Base-by-base conservation (phyloP, 257 asterid genomes). In the Solanum dulcamara region DNA sequence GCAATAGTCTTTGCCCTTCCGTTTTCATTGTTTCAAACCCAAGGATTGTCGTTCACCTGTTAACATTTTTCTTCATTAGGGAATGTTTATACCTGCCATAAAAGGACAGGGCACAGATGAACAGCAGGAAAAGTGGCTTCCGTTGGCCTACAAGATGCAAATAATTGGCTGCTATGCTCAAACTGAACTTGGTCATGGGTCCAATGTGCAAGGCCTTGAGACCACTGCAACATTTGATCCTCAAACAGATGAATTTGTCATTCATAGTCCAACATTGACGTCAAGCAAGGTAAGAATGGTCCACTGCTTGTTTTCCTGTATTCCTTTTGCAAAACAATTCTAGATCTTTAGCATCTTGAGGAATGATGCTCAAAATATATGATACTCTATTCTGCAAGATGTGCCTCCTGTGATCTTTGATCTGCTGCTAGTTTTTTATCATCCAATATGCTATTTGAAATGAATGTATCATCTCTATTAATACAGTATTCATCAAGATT, bases 101-200 rank as follows among this genome's bases (percentile, higher is more conserved):
- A 97, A 94, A 90, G 99, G 99, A 51, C 98, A 94, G 91, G 98
- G 95, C 60, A 97, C 98, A 48, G 99, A 95, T 53, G 97, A 94
- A 86, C 99, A 97, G 71, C 99, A 95, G 88, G 50, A 68, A 67
- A 93, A 95, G 88, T 97, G 99, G 99, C 89, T 95, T 86, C 90
- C 99, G 1, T 87, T 95, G 92, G 99, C 99, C 68, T 88, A 93
- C 87, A 97, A 95, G 93, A 97, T 97, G 99, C 93, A 97, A 91
- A 94, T 95, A 86, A 97, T 97, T 89, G 99, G 99, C 67, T 97
- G 99, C 91, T 97, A 97, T 84, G 99, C 99, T 9, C 99, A 97
- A 89, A 97, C 98, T 84, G 99, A 97, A 92, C 99, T 97, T 89
- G 99, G 99, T 55, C 99, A 97, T 81, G 99, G 99, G 53, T 97